Conservation (phyloP, 2,329 filamentous ascomycete genomes). For the Xenoacremonium recifei region DNA sequence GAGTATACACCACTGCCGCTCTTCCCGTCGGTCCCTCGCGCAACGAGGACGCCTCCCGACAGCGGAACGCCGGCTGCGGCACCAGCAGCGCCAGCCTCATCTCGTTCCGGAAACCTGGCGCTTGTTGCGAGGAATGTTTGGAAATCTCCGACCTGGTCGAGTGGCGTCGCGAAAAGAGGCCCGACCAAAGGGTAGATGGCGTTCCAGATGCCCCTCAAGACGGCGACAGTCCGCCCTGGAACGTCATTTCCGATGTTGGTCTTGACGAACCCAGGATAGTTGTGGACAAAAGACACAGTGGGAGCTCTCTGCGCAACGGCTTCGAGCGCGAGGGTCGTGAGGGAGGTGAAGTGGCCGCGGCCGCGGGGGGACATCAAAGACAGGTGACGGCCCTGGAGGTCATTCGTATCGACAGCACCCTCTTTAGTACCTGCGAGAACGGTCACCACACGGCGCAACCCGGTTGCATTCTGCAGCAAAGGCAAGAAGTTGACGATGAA, state of each 20-base stretch:
- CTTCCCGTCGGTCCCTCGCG: not conserved
- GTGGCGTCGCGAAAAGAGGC: not conserved
- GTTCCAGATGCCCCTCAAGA: not conserved
- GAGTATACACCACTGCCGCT: not conserved
- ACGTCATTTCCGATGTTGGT: not conserved
- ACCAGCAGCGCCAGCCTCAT: not conserved
- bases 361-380: slow-evolving; percentile 1
- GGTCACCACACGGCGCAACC: slow-evolving; percentile 7
- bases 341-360: slow-evolving; percentile 3
- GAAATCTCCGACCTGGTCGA: not conserved
- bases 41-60: not conserved
- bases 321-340: slow-evolving; percentile 3
- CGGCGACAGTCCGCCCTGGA: not conserved
- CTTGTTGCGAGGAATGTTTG: not conserved
- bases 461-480: slow-evolving; percentile 3
- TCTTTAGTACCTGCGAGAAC: slow-evolving; percentile 7
- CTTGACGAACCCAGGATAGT: slow-evolving; percentile 6
- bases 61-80: not conserved
- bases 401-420: slow-evolving; percentile 3
- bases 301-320: not conserved
- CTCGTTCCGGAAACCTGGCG: not conserved
- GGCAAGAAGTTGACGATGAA: slow-evolving; percentile 7
- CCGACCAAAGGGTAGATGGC: not conserved
- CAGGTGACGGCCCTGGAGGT: slow-evolving; percentile 1
- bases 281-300: slow-evolving; percentile 3